phyloP scores from a whole-genome alignment of 192 early-diverging fungal species.

The Coemansia sp. region DNA sequence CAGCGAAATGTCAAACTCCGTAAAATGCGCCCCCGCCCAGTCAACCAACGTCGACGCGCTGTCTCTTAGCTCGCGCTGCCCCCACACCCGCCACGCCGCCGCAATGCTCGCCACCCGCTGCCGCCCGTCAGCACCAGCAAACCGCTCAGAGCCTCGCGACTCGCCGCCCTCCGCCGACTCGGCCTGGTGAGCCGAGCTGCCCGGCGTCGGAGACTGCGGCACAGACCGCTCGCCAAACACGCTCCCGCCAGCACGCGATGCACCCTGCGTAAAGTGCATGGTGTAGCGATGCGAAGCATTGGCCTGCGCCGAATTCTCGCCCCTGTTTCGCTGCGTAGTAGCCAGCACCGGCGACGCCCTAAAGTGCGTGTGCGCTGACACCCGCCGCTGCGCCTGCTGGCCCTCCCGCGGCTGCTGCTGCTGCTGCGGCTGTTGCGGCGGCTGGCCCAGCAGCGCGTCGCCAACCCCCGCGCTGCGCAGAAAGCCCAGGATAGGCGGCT shows the following conservation, averaged over 20 bases:
- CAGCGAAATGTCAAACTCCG: slow-evolving; percentile 54
- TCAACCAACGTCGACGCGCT: slow-evolving; percentile 47
- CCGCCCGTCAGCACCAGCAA: not conserved
- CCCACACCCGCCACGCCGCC: slow-evolving; percentile 49
- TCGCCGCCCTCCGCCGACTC: slow-evolving; percentile 13
- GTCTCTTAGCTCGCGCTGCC: slow-evolving; percentile 37
- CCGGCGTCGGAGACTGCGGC: slow-evolving; percentile 10
- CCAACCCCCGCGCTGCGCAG: slow-evolving; percentile 30
- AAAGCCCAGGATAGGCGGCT: slow-evolving; percentile 34
- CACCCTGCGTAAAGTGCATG: slow-evolving; percentile 35
- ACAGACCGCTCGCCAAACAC: slow-evolving; percentile 18
- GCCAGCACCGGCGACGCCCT: not conserved
- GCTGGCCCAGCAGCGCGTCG: slow-evolving; percentile 39
- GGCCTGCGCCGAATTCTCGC: slow-evolving; percentile 1
- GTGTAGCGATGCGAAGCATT: slow-evolving; percentile 39
- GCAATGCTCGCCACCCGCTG: slow-evolving; percentile 23
- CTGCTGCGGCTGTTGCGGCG: slow-evolving; percentile 4
- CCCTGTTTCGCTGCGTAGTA: not conserved
- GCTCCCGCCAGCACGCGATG: not conserved
- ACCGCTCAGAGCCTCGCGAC: slow-evolving; percentile 6
- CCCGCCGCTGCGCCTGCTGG: slow-evolving; percentile 20
- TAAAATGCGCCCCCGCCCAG: slow-evolving; percentile 55
- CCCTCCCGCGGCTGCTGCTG: slow-evolving; percentile 12
- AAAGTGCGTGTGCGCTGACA: slow-evolving; percentile 16
- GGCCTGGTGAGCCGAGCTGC: slow-evolving; percentile 22